These are phyloP conservation scores for Vitellaria paradoxa DNA, from an alignment of 179 eudicot genomes.

Conservation along the genomic window DNA sequence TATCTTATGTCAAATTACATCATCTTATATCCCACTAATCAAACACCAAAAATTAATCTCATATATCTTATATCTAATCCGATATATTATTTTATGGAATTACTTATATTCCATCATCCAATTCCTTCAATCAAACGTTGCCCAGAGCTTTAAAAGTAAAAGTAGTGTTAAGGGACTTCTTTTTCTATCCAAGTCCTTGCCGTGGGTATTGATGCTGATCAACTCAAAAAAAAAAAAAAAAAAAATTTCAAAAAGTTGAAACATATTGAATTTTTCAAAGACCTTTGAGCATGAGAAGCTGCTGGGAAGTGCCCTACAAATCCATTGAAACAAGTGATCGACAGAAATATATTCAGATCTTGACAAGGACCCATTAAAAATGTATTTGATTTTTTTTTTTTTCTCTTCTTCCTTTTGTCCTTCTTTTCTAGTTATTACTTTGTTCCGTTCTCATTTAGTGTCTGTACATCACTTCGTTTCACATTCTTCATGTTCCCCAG, in stretches of 20 bases:
- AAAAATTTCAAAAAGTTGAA: constrained; percentile 30
- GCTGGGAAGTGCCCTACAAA: constrained; percentile 19
- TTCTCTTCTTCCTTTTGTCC: constrained; percentile 3
- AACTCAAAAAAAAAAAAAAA: too few species aligned
- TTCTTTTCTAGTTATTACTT: constrained; percentile 17
- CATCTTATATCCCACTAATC: too few species aligned
- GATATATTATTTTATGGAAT: too few species aligned
- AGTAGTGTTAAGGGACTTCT: too few species aligned
- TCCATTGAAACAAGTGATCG: constrained; percentile 18
- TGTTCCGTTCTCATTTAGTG: constrained; percentile 2
- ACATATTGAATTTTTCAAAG: constrained; percentile 54
- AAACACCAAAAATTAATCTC: too few species aligned
- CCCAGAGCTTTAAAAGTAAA: too few species aligned
- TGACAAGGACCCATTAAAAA: constrained; percentile 33
- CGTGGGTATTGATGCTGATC: too few species aligned
- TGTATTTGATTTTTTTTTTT: constrained; percentile 4
- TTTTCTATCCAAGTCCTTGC: too few species aligned
- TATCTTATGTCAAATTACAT: too few species aligned
- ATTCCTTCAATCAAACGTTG: too few species aligned
- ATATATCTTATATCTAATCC: too few species aligned
- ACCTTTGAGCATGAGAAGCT: constrained; percentile 23
- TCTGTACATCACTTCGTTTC: background rate
- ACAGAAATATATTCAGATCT: constrained; percentile 17
- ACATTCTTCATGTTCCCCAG: background rate
- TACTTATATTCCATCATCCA: too few species aligned